phyloP scores from a whole-genome alignment of 371 early-diverging fungal species.

The Mucor saturninus region DNA sequence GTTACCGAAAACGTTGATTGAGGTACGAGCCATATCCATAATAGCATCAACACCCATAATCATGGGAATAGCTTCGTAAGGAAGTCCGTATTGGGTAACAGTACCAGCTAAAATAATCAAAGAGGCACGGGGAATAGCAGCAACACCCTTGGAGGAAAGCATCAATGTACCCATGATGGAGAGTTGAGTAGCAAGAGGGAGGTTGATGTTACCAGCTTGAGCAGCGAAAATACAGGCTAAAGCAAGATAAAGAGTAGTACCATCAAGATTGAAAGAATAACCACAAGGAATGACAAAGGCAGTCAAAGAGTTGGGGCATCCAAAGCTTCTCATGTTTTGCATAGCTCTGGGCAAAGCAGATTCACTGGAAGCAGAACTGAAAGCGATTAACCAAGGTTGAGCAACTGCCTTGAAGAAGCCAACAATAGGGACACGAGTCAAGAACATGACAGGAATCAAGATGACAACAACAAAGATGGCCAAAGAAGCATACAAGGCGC shows the following conservation, averaged over 20 bases:
- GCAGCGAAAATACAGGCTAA: constrained; percentile 70
- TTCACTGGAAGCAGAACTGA: constrained; percentile 83
- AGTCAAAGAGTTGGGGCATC: constrained; percentile 73
- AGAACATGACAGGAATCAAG: constrained; percentile 66
- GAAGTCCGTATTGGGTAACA: constrained; percentile 56
- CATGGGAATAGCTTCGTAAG: constrained; percentile 58
- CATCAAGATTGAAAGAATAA: constrained; percentile 86
- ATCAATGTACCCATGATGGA: constrained; percentile 76
- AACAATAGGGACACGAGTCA: constrained; percentile 59
- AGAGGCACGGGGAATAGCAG: constrained; percentile 80
- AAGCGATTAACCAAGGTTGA: constrained; percentile 81
- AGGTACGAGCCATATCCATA: constrained; percentile 83
- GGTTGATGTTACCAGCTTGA: constrained; percentile 66
- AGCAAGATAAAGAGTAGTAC: constrained; percentile 78
- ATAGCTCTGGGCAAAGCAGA: constrained; percentile 81
- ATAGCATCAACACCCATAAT: constrained; percentile 80
- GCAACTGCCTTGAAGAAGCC: constrained; percentile 63
- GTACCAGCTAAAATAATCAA: constrained; percentile 38
- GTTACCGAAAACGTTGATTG: constrained; percentile 77
- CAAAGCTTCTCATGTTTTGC: constrained; percentile 74
- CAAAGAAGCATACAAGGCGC: constrained; percentile 66
- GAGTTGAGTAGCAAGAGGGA: constrained; percentile 68
- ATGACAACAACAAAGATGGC: constrained; percentile 64
- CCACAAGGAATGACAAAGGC: constrained; percentile 80
- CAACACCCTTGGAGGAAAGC: constrained; percentile 82